A percentile compares a stretch with the other conserved stretches of the same genome.
These are phyloP conservation scores for Teunomyces funiuensis DNA, from an alignment of 805 yeast genomes.

Conservation along the genomic window DNA sequence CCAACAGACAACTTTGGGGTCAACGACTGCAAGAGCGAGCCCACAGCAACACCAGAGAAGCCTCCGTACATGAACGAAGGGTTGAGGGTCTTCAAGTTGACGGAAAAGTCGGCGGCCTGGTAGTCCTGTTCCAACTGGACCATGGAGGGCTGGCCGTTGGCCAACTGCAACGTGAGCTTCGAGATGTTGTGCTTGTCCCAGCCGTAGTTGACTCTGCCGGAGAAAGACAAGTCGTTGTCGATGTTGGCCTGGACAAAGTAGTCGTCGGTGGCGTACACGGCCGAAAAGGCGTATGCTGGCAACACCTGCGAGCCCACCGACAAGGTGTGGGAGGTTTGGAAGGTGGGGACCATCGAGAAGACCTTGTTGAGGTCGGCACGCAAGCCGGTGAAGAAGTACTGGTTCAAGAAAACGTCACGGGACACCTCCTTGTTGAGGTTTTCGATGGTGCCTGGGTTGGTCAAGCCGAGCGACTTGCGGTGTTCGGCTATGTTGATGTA, in stretches of 20 bases:
- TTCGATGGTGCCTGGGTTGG: slow-evolving; percentile 86
- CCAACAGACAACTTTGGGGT: slow-evolving; percentile 85
- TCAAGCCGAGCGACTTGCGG: slow-evolving; percentile 76
- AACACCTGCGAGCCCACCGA: slow-evolving; percentile 80
- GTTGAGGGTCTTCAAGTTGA: slow-evolving; percentile 88
- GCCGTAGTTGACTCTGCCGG: slow-evolving; percentile 88
- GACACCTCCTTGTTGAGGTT: slow-evolving; percentile 62
- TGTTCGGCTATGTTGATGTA: slow-evolving; percentile 72
- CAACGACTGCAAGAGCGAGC: slow-evolving; percentile 84
- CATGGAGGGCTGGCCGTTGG: slow-evolving; percentile 89
- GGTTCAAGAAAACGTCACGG: slow-evolving; percentile 87
- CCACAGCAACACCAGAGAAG: slow-evolving; percentile 90
- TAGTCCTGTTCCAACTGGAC: slow-evolving; percentile 94
- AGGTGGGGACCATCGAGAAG: slow-evolving; percentile 86
- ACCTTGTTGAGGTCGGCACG: slow-evolving; percentile 96
- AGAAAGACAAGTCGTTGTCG: slow-evolving; percentile 80
- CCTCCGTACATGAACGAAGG: slow-evolving; percentile 76
- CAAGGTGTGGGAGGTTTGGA: slow-evolving; percentile 95
- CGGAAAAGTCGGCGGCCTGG: slow-evolving; percentile 83
- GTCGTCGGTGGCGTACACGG: slow-evolving; percentile 83
- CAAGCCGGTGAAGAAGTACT: slow-evolving; percentile 90
- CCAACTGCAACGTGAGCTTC: slow-evolving; percentile 84
- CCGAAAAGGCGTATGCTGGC: slow-evolving; percentile 90
- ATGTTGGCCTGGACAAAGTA: slow-evolving; percentile 87
- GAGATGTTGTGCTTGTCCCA: slow-evolving; percentile 80